phyloP scores from a whole-genome alignment of 2,329 filamentous ascomycete species.

The Davidsoniella neocaledoniae region DNA sequence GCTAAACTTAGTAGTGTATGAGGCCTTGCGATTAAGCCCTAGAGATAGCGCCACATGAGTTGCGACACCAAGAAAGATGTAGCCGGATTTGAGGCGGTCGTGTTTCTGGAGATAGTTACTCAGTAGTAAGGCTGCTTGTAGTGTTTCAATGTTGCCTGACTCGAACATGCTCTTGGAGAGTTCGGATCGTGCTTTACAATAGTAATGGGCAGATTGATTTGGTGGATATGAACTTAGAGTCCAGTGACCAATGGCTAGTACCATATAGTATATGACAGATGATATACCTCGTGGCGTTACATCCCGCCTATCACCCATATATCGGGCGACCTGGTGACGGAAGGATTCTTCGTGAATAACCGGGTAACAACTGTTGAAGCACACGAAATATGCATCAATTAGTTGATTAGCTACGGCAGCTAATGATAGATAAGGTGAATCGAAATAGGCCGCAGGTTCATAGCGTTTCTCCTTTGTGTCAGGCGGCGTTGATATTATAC shows the following conservation, averaged over 20 bases:
- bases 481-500: not conserved
- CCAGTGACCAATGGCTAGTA: constrained; percentile 23
- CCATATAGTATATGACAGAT: constrained; percentile 19
- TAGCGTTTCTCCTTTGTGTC: not conserved
- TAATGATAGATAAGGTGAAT: constrained; percentile 8
- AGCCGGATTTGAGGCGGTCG: constrained; percentile 33
- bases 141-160: constrained; percentile 26
- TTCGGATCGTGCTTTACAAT: constrained; percentile 18
- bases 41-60: constrained; percentile 32
- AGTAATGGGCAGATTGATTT: constrained; percentile 17
- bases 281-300: constrained; percentile 15
- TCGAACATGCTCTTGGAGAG: constrained; percentile 28
- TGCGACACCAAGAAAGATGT: constrained; percentile 34
- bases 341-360: constrained; percentile 31
- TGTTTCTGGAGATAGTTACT: constrained; percentile 34
- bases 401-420: constrained; percentile 15
- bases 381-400: constrained; percentile 26
- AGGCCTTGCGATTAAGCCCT: constrained; percentile 31
- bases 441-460: not conserved
- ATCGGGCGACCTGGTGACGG: constrained; percentile 17
- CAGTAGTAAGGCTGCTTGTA: constrained; percentile 28
- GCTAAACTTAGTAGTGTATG: constrained; percentile 19
- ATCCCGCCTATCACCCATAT: constrained; percentile 15
- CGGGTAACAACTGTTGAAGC: constrained; percentile 29
- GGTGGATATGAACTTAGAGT: constrained; percentile 15